Base-by-base conservation (phyloP, 306 rosid species). In the Sphenostylis stenocarpa region DNA sequence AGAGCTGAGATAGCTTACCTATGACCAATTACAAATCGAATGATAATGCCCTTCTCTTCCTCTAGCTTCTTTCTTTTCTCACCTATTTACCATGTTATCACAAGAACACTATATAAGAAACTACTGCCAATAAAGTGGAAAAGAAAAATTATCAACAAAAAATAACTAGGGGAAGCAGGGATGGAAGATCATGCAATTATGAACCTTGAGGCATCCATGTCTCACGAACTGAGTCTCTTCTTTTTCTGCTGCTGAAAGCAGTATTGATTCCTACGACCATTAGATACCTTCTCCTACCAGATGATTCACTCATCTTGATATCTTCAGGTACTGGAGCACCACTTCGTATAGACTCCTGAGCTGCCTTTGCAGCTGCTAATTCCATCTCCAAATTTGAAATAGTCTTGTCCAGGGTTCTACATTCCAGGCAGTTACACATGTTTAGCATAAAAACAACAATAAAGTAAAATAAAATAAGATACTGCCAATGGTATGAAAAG, bases 131-230 rank as follows among this genome's bases (percentile, higher is more conserved):
- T 21, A 17, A 78, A 76, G 33, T 6, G 45, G 16, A 66, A 6
- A 56, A 72, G n/a, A 57, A 29, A 1, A 53, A 33, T 1, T 47
- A 55, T 16, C 11, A 12, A 19, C 17, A 33, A 29, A 11, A 65
- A 45, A 66, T 14, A 79, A 80, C 38, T 21, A 28, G 26, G 20
- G 26, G 20, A 77, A 84, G 24, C 15, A 14, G 17, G 43, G 75
- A 70, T 26, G 5, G 41, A 76, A 48, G 12, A 41, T 41, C 15
- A 41, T 41, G 47, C 14, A 41, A 41, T 11, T 51, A 78, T 64
- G 45, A 75, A 95, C 99, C 99, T 96, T 90, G 97, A 15, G 91
- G 98, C 93, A 96, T 85, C 97, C 99, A 96, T 0, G 99, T 91
- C 15, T 86, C 88, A 49, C 98, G 99, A 88, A 96, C 84, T 0